These are phyloP conservation scores for Aspergillus fumigatus DNA, from an alignment of 2,329 filamentous ascomycete genomes.

Conservation along the genomic window DNA sequence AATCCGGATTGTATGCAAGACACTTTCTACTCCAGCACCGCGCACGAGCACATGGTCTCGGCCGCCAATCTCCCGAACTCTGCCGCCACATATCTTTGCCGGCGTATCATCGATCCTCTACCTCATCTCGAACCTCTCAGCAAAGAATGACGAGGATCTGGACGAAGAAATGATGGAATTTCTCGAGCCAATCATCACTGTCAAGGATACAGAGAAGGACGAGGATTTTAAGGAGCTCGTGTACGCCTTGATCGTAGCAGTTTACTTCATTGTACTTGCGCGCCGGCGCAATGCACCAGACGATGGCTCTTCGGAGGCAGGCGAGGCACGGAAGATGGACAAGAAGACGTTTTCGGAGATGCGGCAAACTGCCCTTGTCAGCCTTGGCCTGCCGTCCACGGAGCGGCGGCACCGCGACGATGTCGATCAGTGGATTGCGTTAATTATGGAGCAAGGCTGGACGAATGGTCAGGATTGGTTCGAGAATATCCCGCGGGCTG, in stretches of 20 bases:
- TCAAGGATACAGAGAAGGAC: conserved; percentile 45
- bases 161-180: conserved; percentile 32
- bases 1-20: conserved; percentile 61
- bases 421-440: conserved; percentile 58
- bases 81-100: conserved; percentile 69
- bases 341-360: conserved; percentile 40
- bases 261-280: conserved; percentile 44
- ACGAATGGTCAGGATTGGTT: conserved; percentile 65
- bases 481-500: conserved; percentile 47
- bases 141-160: conserved; percentile 48
- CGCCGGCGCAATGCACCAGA: conserved; percentile 43
- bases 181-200: conserved; percentile 34
- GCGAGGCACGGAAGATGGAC: conserved; percentile 31
- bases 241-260: conserved; percentile 36
- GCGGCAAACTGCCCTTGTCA: conserved; percentile 35
- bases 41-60: conserved; percentile 33
- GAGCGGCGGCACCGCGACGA: conserved; percentile 43
- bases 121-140: conserved; percentile 34
- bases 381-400: conserved; percentile 37
- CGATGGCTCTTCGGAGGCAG: not conserved
- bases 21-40: conserved; percentile 52
- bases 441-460: conserved; percentile 49
- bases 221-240: conserved; percentile 40
- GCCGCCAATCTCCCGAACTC: conserved; percentile 39
- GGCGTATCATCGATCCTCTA: conserved; percentile 61